Conservation (phyloP, 257 asterid genomes). For the Lavandula angustifolia region DNA sequence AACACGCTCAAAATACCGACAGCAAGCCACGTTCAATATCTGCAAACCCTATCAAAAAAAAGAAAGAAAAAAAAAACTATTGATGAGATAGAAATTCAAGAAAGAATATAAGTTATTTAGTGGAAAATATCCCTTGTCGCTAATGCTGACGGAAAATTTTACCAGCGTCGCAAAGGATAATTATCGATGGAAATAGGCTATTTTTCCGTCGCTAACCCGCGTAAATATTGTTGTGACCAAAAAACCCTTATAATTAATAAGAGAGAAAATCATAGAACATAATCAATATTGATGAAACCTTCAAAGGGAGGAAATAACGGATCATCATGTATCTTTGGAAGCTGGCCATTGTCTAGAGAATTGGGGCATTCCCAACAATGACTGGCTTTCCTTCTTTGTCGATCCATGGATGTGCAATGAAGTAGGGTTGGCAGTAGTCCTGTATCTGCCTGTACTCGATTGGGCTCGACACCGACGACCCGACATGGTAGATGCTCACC, state of each 20-base stretch:
- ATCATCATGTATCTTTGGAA: slow-evolving; percentile 38
- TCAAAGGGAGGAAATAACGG: slow-evolving; percentile 37
- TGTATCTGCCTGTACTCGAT: slow-evolving; percentile 36
- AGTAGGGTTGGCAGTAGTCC: slow-evolving; percentile 47
- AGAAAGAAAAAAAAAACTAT: too few species aligned
- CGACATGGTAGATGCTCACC: slow-evolving; percentile 54
- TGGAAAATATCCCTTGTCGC: slow-evolving; percentile 34
- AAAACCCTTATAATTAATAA: too few species aligned
- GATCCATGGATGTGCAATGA: slow-evolving; percentile 53
- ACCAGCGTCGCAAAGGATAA: too few species aligned
- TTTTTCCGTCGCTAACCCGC: too few species aligned
- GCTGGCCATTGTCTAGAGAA: slow-evolving; percentile 34
- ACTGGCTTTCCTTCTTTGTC: slow-evolving; percentile 41
- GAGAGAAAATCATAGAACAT: too few species aligned
- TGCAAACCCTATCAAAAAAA: slow-evolving; percentile 30
- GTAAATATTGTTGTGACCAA: too few species aligned
- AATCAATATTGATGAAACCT: slow-evolving; percentile 22
- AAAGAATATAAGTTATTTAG: slow-evolving; percentile 35
- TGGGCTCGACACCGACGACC: slow-evolving; percentile 71
- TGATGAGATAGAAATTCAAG: slow-evolving; percentile 23
- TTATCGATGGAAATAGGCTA: too few species aligned
- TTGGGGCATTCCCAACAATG: slow-evolving; percentile 33
- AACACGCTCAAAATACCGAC: slow-evolving; percentile 33
- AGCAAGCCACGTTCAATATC: slow-evolving; percentile 30
- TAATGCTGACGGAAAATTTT: too few species aligned